phyloP scores from a whole-genome alignment of 1,284 basidiomycete species.

The Austroboletus niveus region DNA sequence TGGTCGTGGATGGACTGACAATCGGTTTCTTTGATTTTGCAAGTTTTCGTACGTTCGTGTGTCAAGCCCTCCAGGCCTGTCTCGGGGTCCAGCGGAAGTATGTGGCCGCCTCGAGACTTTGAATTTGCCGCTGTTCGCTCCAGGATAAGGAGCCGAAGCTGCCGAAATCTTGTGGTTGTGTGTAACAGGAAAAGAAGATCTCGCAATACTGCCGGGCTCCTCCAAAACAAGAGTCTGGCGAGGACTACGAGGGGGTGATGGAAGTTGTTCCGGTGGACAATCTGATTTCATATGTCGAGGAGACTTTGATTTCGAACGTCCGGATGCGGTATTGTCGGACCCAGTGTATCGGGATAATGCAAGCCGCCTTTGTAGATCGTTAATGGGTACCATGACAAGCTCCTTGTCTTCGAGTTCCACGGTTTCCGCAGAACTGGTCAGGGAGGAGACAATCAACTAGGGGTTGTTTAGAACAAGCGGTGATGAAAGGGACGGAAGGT shows the following conservation, averaged over 20 bases:
- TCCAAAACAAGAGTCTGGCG: constrained; percentile 7
- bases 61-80: constrained; percentile 43
- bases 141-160: constrained; percentile 32
- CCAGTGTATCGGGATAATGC: constrained; percentile 64
- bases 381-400: constrained; percentile 62
- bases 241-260: constrained; percentile 34
- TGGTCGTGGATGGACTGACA: constrained; percentile 20
- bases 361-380: constrained; percentile 62
- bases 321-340: constrained; percentile 31
- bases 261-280: constrained; percentile 36
- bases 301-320: constrained; percentile 60
- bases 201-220: constrained; percentile 5
- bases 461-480: constrained; percentile 9
- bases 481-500: constrained; percentile 5
- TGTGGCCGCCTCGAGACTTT: constrained; percentile 46
- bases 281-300: constrained; percentile 45
- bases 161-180: constrained; percentile 32
- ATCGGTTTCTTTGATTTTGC: constrained; percentile 18
- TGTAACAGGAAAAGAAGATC: constrained; percentile 8
- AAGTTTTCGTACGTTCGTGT: constrained; percentile 12
- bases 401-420: constrained; percentile 70
- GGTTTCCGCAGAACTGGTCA: constrained; percentile 52
- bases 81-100: constrained; percentile 65
- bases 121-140: constrained; percentile 11
- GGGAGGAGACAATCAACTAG: constrained; percentile 58